Evolutionary conservation across 441 rosid species (phyloP), one percentile per base, ranked within the genome.

Genomic region (Dalechampia spathulata): DNA sequence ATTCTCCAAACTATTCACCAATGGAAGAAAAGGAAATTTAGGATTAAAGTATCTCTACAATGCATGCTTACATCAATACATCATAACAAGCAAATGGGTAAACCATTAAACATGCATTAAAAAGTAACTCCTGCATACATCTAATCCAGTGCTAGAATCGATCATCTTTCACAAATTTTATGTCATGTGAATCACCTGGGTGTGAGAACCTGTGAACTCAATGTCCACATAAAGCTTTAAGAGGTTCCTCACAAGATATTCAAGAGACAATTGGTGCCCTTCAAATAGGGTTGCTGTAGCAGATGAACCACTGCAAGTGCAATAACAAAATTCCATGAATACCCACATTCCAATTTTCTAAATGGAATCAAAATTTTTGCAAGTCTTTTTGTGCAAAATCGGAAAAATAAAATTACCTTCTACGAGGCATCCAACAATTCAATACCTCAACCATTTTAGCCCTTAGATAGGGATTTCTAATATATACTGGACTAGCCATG

Each of bases 391-490:
- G 15, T 23, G 27, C 12, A 25, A 40, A 40, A 38, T 22, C 34
- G 39, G 52, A 69, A 16, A 58, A 14, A 49, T 52, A 5, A 54
- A 49, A 69, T 68, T 49, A 90, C 98, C 96, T 83, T 76, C 87
- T 60, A 47, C 87, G 94, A 41, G 95, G 99, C 91, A 94, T 90
- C 96, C 98, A 94, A 76, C 96, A 86, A 61, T 94, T 87, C 81
- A 90, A 78, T 36, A 87, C 99, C 77, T 94, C 98, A 52, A 94
- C 99, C 99, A 94, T 90, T 79, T 90, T 94, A 62, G 96, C 94
- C 72, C 99, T 84, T 57, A 94, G 88, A 77, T 90, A 90, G 41
- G 99, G 99, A 49, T 90, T 90, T 72, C 87, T 84, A 50, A 94
- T 73, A 61, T 70, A 85, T 32, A 88, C 65, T 12, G 99, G 95